Base-by-base conservation (phyloP, 345 rosid genomes). In the Populus alba region DNA sequence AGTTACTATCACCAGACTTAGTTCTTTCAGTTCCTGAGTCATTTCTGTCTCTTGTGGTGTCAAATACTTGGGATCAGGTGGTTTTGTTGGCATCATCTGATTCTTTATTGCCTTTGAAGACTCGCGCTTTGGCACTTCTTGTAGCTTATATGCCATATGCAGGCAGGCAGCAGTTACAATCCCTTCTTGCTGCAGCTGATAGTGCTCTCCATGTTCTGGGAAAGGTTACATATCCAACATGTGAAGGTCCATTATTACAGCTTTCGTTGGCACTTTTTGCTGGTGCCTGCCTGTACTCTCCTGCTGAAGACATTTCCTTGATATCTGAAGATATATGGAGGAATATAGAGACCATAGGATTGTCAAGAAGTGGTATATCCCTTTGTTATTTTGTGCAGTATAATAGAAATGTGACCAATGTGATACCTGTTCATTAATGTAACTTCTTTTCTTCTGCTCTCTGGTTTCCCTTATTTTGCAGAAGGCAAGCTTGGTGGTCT, bases 31-130 rank as follows among this genome's bases (percentile, higher is more conserved):
- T 81, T 80, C 78, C 89, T 59, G 89, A 90, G 79, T 76, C 87
- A 18, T 78, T 86, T 73, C 73, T 90, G 23, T 85, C 90, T 12
- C 73, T 80, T 83, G 74, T 93, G 83, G 90, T 91, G 78, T 87
- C 91, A 79, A 88, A 87, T 77, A 88, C 92, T 62, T 91, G 95
- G 97, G 94, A 89, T 83, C 86, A 62, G 81, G 92, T 93, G 62
- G 87, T 85, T 72, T 73, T 89, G 77, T 62, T 90, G 81, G 92
- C 92, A 80, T 89, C 94, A 41, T 89, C 92, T 67, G 95, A 93
- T 70, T 43, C 85, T n/a, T 87, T 87, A 62, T 78, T 89, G 63
- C 73, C 86, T 22, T 81, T 91, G 71, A 84, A 89, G 86, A 86
- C 82, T 67, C 80, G 85, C 75, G 95, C 95, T 53, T 86, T 90